Evolutionary conservation across 1,139 yeast genomes (phyloP).

Genomic region (Kurtzmaniella quercitrusa): DNA sequence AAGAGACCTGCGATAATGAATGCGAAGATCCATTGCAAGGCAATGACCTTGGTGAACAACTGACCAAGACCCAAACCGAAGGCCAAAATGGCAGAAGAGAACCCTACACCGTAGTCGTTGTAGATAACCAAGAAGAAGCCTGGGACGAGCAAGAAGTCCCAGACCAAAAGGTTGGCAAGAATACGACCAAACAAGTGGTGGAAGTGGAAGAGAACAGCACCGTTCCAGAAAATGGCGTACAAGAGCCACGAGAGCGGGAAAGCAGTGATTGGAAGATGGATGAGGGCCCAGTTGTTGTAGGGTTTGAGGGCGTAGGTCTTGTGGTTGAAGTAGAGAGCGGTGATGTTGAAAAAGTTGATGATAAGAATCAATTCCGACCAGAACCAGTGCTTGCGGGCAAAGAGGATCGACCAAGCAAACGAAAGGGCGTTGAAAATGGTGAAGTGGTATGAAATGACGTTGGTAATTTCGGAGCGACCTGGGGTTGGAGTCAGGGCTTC

Average conservation of each 20-base stretch:
- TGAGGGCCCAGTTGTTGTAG: conserved; percentile 45
- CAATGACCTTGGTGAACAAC: conserved; percentile 60
- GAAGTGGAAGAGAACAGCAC: conserved; percentile 61
- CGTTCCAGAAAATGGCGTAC: conserved; percentile 77
- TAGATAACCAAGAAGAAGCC: conserved; percentile 50
- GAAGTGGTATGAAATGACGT: conserved; percentile 56
- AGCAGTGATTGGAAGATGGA: conserved; percentile 65
- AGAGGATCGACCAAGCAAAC: conserved; percentile 59
- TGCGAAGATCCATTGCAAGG: conserved; percentile 84
- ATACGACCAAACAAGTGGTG: conserved; percentile 61
- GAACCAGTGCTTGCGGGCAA: conserved; percentile 52
- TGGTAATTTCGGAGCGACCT: conserved; percentile 24
- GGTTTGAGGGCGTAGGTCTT: conserved; percentile 57
- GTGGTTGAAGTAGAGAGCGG: conserved; percentile 54
- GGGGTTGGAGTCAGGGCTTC: conserved; percentile 7
- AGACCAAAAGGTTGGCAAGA: conserved; percentile 66
- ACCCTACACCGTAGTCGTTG: conserved; percentile 70
- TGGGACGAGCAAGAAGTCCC: conserved; percentile 75
- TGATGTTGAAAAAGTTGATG: conserved; percentile 54
- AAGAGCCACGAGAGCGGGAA: conserved; percentile 72
- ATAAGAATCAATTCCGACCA: conserved; percentile 53
- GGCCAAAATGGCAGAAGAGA: conserved; percentile 51
- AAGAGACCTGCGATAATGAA: conserved; percentile 56
- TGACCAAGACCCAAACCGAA: conserved; percentile 71
- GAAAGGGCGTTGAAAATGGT: conserved; percentile 55